Evolutionary conservation across 108 stramenopile genomes (phyloP).

Genomic region (Pinguiococcus pyrenoidosus): DNA sequence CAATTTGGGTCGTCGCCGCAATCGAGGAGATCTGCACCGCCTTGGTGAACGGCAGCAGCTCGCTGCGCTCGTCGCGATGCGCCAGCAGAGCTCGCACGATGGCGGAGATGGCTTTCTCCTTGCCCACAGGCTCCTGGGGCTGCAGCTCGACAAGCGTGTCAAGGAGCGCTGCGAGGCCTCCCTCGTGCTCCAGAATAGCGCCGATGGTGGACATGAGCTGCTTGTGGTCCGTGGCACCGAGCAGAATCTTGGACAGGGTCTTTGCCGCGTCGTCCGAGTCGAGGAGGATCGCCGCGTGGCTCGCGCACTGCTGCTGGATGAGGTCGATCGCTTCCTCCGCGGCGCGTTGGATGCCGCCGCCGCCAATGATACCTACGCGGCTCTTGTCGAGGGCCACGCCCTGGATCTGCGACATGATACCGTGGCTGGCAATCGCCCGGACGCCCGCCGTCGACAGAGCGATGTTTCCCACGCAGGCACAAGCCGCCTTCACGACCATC

Average conservation of each 20-base stretch:
- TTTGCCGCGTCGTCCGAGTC: not conserved
- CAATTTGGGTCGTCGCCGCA: too few relatives aligned
- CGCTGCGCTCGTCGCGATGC: not conserved
- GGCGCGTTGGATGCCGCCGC: not conserved
- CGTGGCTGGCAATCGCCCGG: not conserved
- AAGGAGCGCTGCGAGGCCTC: not conserved
- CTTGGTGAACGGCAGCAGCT: not conserved
- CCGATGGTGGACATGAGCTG: not conserved
- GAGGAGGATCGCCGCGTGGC: constrained; percentile 1
- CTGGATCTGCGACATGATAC: not conserved
- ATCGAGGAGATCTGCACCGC: not conserved
- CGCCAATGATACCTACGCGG: constrained; percentile 4
- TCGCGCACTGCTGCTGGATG: constrained; percentile 1
- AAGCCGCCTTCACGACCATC: constrained; percentile 1
- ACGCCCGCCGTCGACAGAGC: not conserved
- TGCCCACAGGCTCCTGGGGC: constrained; percentile 1
- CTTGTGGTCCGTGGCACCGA: not conserved
- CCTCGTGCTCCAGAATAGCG: not conserved
- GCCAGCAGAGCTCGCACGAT: not conserved
- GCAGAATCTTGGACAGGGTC: not conserved
- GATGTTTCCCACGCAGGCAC: constrained; percentile 4
- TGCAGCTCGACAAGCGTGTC: constrained; percentile 1
- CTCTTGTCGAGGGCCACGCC: constrained; percentile 1
- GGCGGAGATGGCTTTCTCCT: not conserved
- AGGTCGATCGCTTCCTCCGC: constrained; percentile 1